Evolutionary conservation across 495 filamentous ascomycete genomes (phyloP).

Genomic region (Podospora pseudoanserina): DNA sequence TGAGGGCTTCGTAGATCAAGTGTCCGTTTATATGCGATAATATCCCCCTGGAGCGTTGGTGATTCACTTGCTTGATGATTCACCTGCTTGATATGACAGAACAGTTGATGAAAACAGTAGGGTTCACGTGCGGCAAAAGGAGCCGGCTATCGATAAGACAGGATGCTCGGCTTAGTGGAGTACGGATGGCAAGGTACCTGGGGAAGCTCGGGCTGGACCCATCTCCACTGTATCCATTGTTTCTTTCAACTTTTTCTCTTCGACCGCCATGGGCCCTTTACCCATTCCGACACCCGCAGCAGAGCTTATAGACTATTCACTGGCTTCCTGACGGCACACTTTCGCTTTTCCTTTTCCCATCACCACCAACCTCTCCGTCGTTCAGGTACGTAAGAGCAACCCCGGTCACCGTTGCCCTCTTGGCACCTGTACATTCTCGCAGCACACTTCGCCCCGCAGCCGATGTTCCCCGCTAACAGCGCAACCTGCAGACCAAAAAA

Average conservation of each 20-base stretch:
- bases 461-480: conserved; percentile 31
- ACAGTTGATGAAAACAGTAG: not conserved
- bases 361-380: not conserved
- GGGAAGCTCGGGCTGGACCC: conserved; percentile 17
- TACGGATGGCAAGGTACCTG: conserved; percentile 18
- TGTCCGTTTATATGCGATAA: not conserved
- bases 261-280: conserved; percentile 19
- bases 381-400: conserved; percentile 12
- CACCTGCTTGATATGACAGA: no score
- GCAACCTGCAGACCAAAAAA: conserved; percentile 18
- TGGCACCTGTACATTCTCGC: not conserved
- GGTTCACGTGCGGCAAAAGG: not conserved
- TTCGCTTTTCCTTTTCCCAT: not conserved
- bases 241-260: conserved; percentile 34
- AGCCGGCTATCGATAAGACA: conserved; percentile 15
- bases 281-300: conserved; percentile 12
- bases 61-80: no score
- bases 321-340: not conserved
- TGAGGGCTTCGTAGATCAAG: not conserved
- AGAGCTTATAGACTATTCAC: conserved; percentile 5
- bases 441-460: conserved; percentile 18
- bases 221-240: conserved; percentile 29
- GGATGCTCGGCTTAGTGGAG: conserved; percentile 6
- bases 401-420: conserved; percentile 7
- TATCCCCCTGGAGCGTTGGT: no score